Evolutionary conservation across 2,329 filamentous ascomycete species (phyloP), one percentile per base, ranked within the genome.

Genomic region (Claviceps maximensis): DNA sequence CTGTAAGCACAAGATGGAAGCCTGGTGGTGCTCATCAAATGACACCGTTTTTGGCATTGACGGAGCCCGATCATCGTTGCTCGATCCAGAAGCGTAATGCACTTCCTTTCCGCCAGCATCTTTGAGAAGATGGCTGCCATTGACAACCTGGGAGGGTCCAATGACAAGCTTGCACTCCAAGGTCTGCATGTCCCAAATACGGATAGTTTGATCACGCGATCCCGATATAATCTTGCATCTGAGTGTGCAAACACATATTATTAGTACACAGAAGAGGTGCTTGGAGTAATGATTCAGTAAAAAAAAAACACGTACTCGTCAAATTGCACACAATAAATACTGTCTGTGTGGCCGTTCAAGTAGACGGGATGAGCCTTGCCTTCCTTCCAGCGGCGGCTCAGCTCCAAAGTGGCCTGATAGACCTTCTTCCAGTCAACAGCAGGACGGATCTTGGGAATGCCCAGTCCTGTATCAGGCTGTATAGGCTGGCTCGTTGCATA

Each of bases 291-390:
- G n/a, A n/a, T n/a, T n/a, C n/a, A n/a, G n/a, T n/a, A 1, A 13
- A 15, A 21, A n/a, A 13, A 15, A 44, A 25, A 46, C 33, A 74
- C 84, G 61, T 78, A 89, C 84, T 97, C 91, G 67, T 98, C 93
- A 66, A 97, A 98, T 65, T 98, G 93, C 53, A 95, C 80, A 68
- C 93, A 98, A 71, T 98, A 98, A 54, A 98, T 94, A 59, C 89
- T 96, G 67, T 98, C 93, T 27, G 84, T 83, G 66, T 98, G 93
- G 2, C 93, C 93, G 61, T 93, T 89, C 23, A 98, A 77, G 67
- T 96, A 97, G 53, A 95, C 82, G 0, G 89, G 84, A 47, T 82
- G 84, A 9, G 89, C 87, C 58, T 84, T 83, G 53, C 87, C 86
- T 50, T 83, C 74, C 61, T 80, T 83, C 93, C 93, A 98, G 57